Conservation (phyloP, 2,329 filamentous ascomycete species). For the Pestalotiopsis sp. region DNA sequence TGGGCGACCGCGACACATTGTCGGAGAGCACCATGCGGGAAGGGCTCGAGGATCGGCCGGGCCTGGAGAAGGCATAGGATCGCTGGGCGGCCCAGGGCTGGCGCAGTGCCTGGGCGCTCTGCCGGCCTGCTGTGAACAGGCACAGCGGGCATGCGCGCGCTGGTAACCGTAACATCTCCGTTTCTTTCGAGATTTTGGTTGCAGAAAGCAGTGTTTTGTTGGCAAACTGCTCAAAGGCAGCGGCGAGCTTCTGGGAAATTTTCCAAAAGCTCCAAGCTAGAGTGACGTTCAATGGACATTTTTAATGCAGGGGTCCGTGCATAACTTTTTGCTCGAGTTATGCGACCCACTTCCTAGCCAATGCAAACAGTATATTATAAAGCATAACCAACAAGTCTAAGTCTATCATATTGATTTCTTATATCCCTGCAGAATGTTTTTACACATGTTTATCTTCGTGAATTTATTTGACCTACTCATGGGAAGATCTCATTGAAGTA, state of each 20-base stretch:
- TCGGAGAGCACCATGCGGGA: conserved; percentile 19
- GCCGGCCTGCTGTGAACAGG: conserved; percentile 11
- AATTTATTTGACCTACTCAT: no score
- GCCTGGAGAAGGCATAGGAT: conserved; percentile 10
- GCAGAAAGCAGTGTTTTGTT: neutral
- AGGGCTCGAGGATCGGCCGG: conserved; percentile 12
- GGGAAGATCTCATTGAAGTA: no score
- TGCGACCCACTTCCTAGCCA: neutral
- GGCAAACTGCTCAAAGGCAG: neutral
- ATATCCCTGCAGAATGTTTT: no score
- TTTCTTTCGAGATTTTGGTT: neutral
- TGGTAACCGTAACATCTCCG: conserved; percentile 12
- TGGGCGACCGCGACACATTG: conserved; percentile 13
- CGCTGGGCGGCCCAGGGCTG: conserved; percentile 14
- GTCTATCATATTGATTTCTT: no score
- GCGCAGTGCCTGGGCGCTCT: conserved; percentile 9
- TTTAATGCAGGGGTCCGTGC: neutral
- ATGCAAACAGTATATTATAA: neutral
- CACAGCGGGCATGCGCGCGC: conserved; percentile 20
- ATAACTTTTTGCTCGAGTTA: neutral
- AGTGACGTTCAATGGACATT: neutral
- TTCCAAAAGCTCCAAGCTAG: neutral
- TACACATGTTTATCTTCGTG: no score
- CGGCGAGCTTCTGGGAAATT: neutral
- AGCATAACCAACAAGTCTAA: no score